Base-by-base conservation (phyloP, 768 basidiomycete species). In the Nidularia sp. region DNA sequence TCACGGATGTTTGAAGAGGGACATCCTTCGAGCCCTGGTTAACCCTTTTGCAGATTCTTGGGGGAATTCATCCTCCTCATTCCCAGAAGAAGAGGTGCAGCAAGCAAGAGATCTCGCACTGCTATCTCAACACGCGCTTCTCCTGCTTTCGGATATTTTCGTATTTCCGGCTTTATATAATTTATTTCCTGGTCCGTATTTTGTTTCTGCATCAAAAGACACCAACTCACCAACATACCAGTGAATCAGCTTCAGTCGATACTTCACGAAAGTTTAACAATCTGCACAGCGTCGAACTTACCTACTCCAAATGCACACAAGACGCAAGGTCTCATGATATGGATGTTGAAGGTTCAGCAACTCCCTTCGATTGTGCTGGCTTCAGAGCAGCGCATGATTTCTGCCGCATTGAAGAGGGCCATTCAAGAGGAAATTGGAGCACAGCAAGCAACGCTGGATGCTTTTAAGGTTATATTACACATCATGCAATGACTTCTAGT, bases 111-210 rank as follows among this genome's bases (percentile, higher is more conserved):
- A 80, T 53, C 56, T 72, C 13, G 72, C 74, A 7, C 62, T 62
- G 2, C 60, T 87, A n/a, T 82, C 77, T 53, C 77, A 81, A 31
- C 66, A 77, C 54, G 79, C 83, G 3, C 67, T 88, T 31, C 72
- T 75, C 54, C 62, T 80, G 46, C 55, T 81, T 39, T 75, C 81
- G 4, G 72, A 73, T 48, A 68, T 87, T 50, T 74, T 85, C 57
- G 68, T 67, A n/a, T 75, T 79, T 53, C 70, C 70, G 13, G 57
- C 66, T 15, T 56, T 86, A 53, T 69, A 73, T 65, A 58, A 66
- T 9, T 60, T 73, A 45, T 81, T 87, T 57, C 53, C 75, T 10
- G 64, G 86, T 88, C 57, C 39, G 80, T 70, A 18, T 47, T 47
- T 51, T 45, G 56, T 42, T 33, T 53, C 49, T 9, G 8, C 8